Base-by-base conservation (phyloP, 2,329 filamentous ascomycete genomes). In the Arthrinium phaeospermum region DNA sequence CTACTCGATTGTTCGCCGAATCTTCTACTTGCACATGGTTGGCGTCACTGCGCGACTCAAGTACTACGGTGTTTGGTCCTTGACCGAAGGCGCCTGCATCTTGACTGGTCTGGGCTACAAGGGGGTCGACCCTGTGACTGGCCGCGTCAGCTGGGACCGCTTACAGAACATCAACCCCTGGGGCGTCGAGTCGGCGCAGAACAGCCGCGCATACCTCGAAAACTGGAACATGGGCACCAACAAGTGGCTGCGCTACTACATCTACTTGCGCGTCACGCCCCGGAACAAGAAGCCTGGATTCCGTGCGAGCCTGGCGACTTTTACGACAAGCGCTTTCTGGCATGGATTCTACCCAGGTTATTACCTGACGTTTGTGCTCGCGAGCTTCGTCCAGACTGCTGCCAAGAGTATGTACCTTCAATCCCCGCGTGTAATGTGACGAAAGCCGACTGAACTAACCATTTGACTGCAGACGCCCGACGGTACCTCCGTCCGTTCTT, bases 181-280 rank as follows among this genome's bases (percentile, higher is more conserved):
- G 88, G 91, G 90, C 2, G 93, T 99, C 41, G 96, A 99, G 84
- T 87, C 91, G 0, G 96, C 96, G 0, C 95, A 98, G 83, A 99
- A 98, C 81, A 93, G 94, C n/a, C 91, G 96, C 71, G 95, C 91
- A 1, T 98, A 96, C 78, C 88, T 99, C 3, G 96, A 92, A 68
- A 93, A 91, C 78, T 99, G 96, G 96, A 99, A 99, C 82, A 98
- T 98, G 85, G 98, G 98, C 83, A 99, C 96, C 16, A 99, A 98
- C 82, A 91, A 94, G 78, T 99, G 96, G 96, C 86, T 99, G 74
- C 91, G 95, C 67, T 98, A 98, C 82, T 99, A 98, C 80, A 88
- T 99, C 77, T 99, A 98, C 80, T 88, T 99, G 68, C 92, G 96
- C 34, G 96, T 99, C 3, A 99, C 96, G 0, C 96, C 96, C 0